phyloP scores from a whole-genome alignment of 768 basidiomycete genomes.

The Myochromella boudieri region DNA sequence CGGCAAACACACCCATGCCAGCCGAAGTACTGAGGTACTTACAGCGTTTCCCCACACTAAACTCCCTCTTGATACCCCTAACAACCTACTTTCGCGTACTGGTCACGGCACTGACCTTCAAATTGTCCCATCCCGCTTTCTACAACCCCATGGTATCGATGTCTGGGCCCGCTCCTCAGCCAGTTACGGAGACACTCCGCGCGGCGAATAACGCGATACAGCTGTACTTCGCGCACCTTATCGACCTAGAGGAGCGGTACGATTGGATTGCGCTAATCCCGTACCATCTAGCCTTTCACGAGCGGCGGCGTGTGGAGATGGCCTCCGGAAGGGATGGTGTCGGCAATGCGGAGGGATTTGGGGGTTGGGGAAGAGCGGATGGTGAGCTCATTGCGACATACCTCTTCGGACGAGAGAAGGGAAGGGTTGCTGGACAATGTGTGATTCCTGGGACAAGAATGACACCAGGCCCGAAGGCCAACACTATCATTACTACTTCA shows the following conservation, averaged over 20 bases:
- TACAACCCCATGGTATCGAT: not conserved
- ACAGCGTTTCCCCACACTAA: not conserved
- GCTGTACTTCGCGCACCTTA: not conserved
- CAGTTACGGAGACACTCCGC: not conserved
- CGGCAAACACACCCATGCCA: not conserved
- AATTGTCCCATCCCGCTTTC: not conserved
- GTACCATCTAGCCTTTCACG: constrained; percentile 2
- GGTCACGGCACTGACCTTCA: not conserved
- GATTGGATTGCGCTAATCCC: constrained; percentile 1
- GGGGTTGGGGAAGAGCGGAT: not conserved
- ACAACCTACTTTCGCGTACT: not conserved
- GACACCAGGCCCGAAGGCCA: no score
- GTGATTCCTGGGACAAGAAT: no score
- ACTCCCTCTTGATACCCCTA: not conserved
- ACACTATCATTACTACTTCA: no score
- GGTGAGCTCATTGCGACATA: constrained; percentile 2
- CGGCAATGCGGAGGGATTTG: not conserved
- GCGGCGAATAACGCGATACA: not conserved
- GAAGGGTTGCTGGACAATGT: no score
- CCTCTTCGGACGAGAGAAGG: not conserved
- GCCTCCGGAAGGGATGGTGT: not conserved
- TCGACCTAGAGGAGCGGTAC: not conserved
- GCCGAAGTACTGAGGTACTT: not conserved
- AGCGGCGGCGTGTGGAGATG: constrained; percentile 2
- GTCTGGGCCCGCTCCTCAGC: not conserved